Conservation (phyloP, 108 stramenopile genomes). For the Skeletonema potamos region DNA sequence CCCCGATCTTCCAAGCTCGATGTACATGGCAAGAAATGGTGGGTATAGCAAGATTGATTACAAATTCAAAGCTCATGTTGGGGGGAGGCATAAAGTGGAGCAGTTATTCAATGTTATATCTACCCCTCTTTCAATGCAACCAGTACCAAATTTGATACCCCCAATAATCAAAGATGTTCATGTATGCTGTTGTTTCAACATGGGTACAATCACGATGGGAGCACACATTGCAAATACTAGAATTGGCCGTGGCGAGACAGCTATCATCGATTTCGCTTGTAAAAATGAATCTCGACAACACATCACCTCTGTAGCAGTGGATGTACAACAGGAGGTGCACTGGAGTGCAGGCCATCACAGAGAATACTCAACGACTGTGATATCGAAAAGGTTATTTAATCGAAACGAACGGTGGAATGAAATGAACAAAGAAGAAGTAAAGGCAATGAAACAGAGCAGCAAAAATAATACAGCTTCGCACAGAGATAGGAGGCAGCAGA, state of each 20-base stretch:
- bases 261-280: conserved; percentile 37
- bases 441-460: background rate
- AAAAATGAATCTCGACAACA: conserved; percentile 33
- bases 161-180: background rate
- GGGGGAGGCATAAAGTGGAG: conserved; percentile 2
- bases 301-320: conserved; percentile 22
- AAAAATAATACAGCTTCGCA: conserved; percentile 5
- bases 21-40: background rate
- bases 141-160: conserved; percentile 2
- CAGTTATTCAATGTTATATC: conserved; percentile 3
- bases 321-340: conserved; percentile 27
- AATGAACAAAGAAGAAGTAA: conserved; percentile 8
- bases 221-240: conserved; percentile 32
- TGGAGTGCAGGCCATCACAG: conserved; percentile 3
- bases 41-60: background rate
- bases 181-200: background rate
- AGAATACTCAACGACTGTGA: background rate
- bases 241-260: conserved; percentile 17
- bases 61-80: conserved; percentile 9
- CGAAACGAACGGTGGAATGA: conserved; percentile 1
- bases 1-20: conserved; percentile 3
- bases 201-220: conserved; percentile 25
- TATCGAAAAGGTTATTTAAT: background rate
- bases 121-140: background rate
- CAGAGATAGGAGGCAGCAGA: background rate